Percentiles rank a stretch among this genome's conserved stretches.
Evolutionary conservation across 352 stramenopile species (phyloP).

Genomic region (Pythium scleroteichum): DNA sequence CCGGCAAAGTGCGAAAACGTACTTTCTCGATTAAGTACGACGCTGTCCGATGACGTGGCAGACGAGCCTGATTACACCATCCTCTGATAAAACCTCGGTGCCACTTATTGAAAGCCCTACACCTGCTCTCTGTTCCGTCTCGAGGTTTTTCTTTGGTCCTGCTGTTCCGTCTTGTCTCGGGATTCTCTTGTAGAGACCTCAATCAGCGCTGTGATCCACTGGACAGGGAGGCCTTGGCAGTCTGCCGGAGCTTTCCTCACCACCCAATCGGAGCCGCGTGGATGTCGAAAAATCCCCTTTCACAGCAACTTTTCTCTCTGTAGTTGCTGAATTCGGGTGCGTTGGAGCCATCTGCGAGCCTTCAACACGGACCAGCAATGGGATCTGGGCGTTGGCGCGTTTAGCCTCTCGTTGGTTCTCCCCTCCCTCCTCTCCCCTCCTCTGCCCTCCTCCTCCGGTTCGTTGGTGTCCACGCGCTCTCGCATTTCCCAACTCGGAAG

Average conservation of each 20-base stretch:
- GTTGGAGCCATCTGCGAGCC: constrained; percentile 20
- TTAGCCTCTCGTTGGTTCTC: constrained; percentile 13
- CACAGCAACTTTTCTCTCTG: constrained; percentile 14
- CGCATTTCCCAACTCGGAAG: constrained; percentile 45
- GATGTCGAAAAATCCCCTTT: constrained; percentile 5
- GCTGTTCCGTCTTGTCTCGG: constrained; percentile 2
- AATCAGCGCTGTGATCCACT: constrained; percentile 18
- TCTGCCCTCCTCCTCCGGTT: constrained; percentile 24
- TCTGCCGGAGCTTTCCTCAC: constrained; percentile 21
- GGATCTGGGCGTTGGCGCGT: background rate
- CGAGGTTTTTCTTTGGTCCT: constrained; percentile 21
- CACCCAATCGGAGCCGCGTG: constrained; percentile 19
- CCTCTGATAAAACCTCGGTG: constrained; percentile 25
- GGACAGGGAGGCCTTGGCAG: constrained; percentile 6
- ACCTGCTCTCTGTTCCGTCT: background rate
- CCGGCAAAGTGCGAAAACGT: constrained; percentile 13
- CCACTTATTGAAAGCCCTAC: background rate
- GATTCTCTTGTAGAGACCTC: constrained; percentile 24
- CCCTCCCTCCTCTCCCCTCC: constrained; percentile 2
- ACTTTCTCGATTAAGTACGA: constrained; percentile 2
- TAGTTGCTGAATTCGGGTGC: constrained; percentile 13
- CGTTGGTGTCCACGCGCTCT: constrained; percentile 16
- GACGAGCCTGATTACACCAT: constrained; percentile 11
- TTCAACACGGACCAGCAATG: constrained; percentile 18
- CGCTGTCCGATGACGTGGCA: background rate